phyloP scores from a whole-genome alignment of 1,284 basidiomycete species.

The Ustilago crameri region DNA sequence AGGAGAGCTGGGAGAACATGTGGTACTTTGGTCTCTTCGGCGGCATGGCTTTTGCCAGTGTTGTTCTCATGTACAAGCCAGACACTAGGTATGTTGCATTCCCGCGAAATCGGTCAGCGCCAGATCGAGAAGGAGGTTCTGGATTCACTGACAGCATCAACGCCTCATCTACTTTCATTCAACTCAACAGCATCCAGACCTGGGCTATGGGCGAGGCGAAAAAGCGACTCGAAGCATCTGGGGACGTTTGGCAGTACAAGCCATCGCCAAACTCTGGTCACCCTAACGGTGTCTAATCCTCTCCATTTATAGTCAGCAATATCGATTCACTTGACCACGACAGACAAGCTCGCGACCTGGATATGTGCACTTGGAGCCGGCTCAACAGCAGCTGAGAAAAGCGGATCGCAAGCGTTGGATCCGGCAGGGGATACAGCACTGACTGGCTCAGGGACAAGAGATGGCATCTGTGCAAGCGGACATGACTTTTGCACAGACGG shows the following conservation, averaged over 20 bases:
- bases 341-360: not conserved
- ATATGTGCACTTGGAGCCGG: too few species aligned
- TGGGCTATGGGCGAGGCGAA: slow-evolving; percentile 66
- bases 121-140: too few species aligned
- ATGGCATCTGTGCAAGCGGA: too few species aligned
- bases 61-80: slow-evolving; percentile 91
- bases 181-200: slow-evolving; percentile 54
- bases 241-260: slow-evolving; percentile 65
- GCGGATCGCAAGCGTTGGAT: too few species aligned
- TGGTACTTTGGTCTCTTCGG: slow-evolving; percentile 78
- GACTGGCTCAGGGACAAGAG: too few species aligned
- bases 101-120: too few species aligned
- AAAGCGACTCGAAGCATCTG: slow-evolving; percentile 64
- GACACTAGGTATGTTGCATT: slow-evolving; percentile 81
- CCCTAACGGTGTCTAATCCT: slow-evolving; percentile 42
- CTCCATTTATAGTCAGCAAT: not conserved
- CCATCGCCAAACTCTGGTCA: slow-evolving; percentile 64
- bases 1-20: slow-evolving; percentile 79
- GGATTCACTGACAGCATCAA: slow-evolving; percentile 1
- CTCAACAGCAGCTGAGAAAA: too few species aligned
- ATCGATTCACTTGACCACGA: slow-evolving; percentile 1
- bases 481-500: too few species aligned
- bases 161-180: not conserved
- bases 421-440: too few species aligned
- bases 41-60: slow-evolving; percentile 79